A percentile compares a stretch with the other conserved stretches of the same genome.
phyloP scores from a whole-genome alignment of 2,329 filamentous ascomycete genomes.

The Aspergillus costaricaensis region DNA sequence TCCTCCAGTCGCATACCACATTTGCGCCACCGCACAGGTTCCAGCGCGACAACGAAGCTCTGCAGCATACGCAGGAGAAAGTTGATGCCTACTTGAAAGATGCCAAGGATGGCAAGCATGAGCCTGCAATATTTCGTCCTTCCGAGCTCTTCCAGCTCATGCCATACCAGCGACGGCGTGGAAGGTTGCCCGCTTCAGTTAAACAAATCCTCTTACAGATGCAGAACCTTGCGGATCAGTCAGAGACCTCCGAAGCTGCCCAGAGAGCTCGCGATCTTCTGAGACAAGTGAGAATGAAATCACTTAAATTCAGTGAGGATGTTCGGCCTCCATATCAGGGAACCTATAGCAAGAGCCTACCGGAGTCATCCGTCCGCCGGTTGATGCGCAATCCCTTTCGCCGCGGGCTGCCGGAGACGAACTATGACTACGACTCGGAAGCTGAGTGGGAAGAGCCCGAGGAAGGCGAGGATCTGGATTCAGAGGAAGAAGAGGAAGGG shows the following conservation, averaged over 20 bases:
- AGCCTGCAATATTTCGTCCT: conserved; percentile 30
- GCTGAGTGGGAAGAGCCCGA: conserved; percentile 68
- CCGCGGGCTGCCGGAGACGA: conserved; percentile 54
- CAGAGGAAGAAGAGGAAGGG: conserved; percentile 64
- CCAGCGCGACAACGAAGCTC: conserved; percentile 60
- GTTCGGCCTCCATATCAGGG: conserved; percentile 65
- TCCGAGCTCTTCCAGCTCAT: conserved; percentile 43
- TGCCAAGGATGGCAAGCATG: conserved; percentile 10
- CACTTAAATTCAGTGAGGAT: conserved; percentile 62
- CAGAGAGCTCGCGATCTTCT: conserved; percentile 45
- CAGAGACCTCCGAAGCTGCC: conserved; percentile 24
- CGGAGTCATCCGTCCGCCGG: conserved; percentile 43
- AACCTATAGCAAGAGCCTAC: conserved; percentile 57
- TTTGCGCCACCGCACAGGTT: conserved; percentile 62
- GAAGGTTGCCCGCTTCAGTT: conserved; percentile 48
- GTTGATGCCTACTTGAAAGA: conserved; percentile 44
- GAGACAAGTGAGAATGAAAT: conserved; percentile 56
- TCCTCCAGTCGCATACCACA: conserved; percentile 70
- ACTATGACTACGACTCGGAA: conserved; percentile 69
- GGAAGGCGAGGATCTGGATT: conserved; percentile 70
- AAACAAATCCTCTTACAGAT: conserved; percentile 62
- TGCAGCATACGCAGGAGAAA: conserved; percentile 55
- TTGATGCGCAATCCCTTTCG: conserved; percentile 58
- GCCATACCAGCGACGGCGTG: conserved; percentile 37
- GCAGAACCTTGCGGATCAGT: conserved; percentile 48